Conservation (phyloP, 306 rosid genomes). For the Luffa acutangula region DNA sequence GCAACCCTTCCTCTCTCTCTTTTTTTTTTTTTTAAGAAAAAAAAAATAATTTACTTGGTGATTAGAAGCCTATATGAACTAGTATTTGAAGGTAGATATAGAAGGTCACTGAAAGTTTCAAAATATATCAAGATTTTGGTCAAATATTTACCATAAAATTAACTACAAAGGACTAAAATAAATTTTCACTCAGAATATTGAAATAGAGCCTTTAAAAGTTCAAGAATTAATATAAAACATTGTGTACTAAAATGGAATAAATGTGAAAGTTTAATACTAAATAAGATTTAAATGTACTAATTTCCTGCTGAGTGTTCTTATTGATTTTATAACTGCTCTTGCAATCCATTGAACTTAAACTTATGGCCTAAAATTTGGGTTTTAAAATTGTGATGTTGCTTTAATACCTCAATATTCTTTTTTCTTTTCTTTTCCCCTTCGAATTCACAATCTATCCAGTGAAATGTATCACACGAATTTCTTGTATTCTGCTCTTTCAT, state of each 20-base stretch:
- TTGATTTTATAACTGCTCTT: neutral
- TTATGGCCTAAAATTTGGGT: neutral
- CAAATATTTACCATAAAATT: neutral
- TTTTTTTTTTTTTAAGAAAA: no score
- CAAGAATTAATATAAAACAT: neutral
- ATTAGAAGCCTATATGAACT: neutral
- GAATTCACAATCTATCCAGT: neutral
- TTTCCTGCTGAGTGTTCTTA: neutral
- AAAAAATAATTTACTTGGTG: neutral
- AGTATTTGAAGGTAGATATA: neutral
- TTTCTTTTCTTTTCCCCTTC: neutral
- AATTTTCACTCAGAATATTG: neutral
- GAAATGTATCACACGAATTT: neutral
- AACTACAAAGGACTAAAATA: neutral
- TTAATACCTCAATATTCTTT: neutral
- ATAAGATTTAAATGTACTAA: no score
- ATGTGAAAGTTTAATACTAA: neutral
- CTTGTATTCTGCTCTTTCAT: neutral
- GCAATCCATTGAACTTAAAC: neutral
- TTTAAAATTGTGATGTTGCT: neutral
- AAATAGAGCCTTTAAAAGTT: neutral
- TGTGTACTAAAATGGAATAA: neutral
- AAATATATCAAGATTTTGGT: neutral
- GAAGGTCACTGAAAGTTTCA: neutral
- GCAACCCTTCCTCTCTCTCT: neutral